Evolutionary conservation across 2,329 filamentous ascomycete species (phyloP).

Genomic region (Fusarium redolens): DNA sequence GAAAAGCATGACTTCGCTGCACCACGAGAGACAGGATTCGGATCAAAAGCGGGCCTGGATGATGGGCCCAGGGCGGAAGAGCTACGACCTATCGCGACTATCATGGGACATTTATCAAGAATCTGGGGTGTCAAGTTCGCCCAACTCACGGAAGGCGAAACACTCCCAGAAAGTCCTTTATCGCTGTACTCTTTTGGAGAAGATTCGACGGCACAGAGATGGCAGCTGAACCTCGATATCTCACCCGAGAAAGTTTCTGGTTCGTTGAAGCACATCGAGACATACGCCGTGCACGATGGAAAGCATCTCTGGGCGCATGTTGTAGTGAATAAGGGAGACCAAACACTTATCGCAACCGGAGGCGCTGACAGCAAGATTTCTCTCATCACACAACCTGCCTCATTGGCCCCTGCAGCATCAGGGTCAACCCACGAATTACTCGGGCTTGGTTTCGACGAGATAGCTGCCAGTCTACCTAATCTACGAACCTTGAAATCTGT

Average conservation of each 20-base stretch:
- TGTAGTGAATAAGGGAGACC: conserved; percentile 46
- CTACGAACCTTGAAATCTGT: conserved; percentile 21
- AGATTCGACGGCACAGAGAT: conserved; percentile 81
- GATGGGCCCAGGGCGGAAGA: conserved; percentile 22
- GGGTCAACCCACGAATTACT: conserved; percentile 12
- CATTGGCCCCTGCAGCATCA: not conserved
- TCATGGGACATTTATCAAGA: conserved; percentile 87
- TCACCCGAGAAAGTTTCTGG: conserved; percentile 12
- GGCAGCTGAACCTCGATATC: conserved; percentile 65
- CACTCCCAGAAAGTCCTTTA: conserved; percentile 45
- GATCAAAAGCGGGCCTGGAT: conserved; percentile 47
- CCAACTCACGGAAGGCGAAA: conserved; percentile 37
- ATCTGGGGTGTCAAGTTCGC: conserved; percentile 89
- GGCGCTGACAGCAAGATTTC: conserved; percentile 83
- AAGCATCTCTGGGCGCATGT: conserved; percentile 91
- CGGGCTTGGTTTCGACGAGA: conserved; percentile 50
- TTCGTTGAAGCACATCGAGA: conserved; percentile 63
- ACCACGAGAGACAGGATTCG: conserved; percentile 73
- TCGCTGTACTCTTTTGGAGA: conserved; percentile 84
- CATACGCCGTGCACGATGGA: conserved; percentile 76
- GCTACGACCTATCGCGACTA: conserved; percentile 68
- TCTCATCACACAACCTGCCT: conserved; percentile 50
- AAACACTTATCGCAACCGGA: conserved; percentile 73
- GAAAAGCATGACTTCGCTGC: conserved; percentile 43
- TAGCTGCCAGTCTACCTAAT: conserved; percentile 39